These are phyloP conservation scores for Arctostaphylos glauca DNA, from an alignment of 148 eudicot species.

Conservation along the genomic window DNA sequence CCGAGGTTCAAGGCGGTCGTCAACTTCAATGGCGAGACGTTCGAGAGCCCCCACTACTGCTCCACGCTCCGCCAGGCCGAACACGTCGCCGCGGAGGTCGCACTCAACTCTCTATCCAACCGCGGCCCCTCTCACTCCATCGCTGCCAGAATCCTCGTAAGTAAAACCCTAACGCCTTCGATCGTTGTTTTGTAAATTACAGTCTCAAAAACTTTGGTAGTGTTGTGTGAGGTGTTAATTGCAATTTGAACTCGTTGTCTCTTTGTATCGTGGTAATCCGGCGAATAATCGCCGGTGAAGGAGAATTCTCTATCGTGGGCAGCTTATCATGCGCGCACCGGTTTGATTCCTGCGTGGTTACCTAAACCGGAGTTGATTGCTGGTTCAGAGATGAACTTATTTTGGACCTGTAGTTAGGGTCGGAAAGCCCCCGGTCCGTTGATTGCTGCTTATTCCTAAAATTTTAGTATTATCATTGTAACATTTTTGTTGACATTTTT, in stretches of 20 bases:
- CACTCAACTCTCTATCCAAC: conserved; percentile 24
- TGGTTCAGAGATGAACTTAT: background rate
- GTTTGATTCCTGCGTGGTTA: background rate
- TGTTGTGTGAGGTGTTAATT: background rate
- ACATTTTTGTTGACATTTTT: too few species aligned
- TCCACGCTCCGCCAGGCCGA: conserved; percentile 29
- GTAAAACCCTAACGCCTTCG: background rate
- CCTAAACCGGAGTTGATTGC: background rate
- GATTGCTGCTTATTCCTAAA: too few species aligned
- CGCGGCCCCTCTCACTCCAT: conserved; percentile 23
- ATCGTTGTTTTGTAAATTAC: conserved; percentile 7
- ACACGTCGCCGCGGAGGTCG: conserved; percentile 27
- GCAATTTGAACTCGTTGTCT: background rate
- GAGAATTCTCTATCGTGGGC: background rate
- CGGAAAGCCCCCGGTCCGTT: too few species aligned
- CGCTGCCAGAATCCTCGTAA: conserved; percentile 28
- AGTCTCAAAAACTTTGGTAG: background rate
- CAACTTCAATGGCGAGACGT: conserved; percentile 26
- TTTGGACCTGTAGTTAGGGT: too few species aligned
- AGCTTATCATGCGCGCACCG: conserved; percentile 13
- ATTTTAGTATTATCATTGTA: too few species aligned
- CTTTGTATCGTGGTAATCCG: background rate
- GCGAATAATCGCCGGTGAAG: background rate
- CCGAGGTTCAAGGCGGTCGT: conserved; percentile 26
- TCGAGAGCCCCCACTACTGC: conserved; percentile 22